Evolutionary conservation across 2,329 filamentous ascomycete species (phyloP).

Genomic region (Arthrobotrys sphaeroides): DNA sequence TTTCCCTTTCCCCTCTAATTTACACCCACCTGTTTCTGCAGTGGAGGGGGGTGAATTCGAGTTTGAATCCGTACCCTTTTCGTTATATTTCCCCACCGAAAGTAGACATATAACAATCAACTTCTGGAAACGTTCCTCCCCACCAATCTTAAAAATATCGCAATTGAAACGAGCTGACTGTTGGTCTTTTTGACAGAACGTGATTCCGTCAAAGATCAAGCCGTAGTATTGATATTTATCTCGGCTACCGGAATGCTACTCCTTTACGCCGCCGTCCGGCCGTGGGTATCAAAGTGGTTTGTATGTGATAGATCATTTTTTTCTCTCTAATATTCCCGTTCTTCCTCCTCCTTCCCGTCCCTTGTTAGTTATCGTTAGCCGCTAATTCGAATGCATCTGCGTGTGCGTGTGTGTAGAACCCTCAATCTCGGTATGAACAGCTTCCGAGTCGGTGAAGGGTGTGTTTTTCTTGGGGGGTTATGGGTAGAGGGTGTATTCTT

Average conservation of each 20-base stretch:
- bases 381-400: neutral
- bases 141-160: neutral
- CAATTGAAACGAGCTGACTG: neutral
- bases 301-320: constrained; percentile 60
- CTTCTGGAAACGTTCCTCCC: neutral
- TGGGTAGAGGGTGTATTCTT: too few relatives aligned
- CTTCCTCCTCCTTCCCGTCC: too few relatives aligned
- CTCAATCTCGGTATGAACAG: constrained; percentile 37
- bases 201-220: constrained; percentile 74
- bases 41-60: too few relatives aligned
- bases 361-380: too few relatives aligned
- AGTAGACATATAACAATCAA: constrained; percentile 1
- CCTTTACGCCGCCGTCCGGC: constrained; percentile 69
- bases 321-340: neutral
- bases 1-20: neutral
- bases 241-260: constrained; percentile 70
- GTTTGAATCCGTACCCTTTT: neutral
- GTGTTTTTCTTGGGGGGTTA: neutral
- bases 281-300: constrained; percentile 65
- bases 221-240: constrained; percentile 74
- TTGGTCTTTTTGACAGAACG: constrained; percentile 64
- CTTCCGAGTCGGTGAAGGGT: constrained; percentile 25
- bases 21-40: neutral
- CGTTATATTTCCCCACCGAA: neutral
- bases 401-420: too few relatives aligned